Evolutionary conservation across 768 basidiomycete species (phyloP), one percentile per base, ranked within the genome.

Genomic region (Collybiopsis confluens): DNA sequence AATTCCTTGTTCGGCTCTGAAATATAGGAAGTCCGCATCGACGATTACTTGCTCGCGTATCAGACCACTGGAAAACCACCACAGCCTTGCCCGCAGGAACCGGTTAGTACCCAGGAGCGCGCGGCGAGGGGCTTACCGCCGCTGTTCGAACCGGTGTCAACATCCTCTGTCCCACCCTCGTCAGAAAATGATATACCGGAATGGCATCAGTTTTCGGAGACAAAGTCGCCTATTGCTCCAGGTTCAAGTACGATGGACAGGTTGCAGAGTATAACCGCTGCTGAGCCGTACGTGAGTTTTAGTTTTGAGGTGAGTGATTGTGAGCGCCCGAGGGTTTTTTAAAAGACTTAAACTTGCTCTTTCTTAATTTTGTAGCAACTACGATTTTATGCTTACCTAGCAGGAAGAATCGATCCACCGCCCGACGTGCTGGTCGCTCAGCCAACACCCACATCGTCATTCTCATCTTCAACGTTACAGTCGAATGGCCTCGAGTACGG

Each of bases 1-100:
- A n/a, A 41, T 30, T 38, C 9, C 23, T 8, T 42, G n/a, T 53
- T 45, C 41, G 23, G 23, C 27, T 11, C 30, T n/a, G n/a, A n/a
- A n/a, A n/a, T 43, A 56, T 60, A 86, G 84, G 84, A 86, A 70
- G 65, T 73, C 23, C 78, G 84, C 36, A 58, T 75, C 4, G 68
- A 73, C 35, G 83, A 84, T 61, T 86, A 86, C 58, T 57, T 82
- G 26, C 65, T 64, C 20, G 72, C 78, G 0, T 84, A 80, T 59
- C 62, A 58, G 26, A 57, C 73, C 0, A 80, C 79, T 0, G 74
- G 78, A 15, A 61, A 66, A 37, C 72, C 78, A 4, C 84, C 84
- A 3, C 59, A 49, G 15, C 80, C 82, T 8, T 73, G 71, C 35
- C 78, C 82, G 0, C 70, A 68, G 48, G 63, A 71, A 2, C 84